A percentile compares a stretch with the other conserved stretches of the same genome.
Evolutionary conservation across 2,329 filamentous ascomycete species (phyloP).

Genomic region (Fusarium sororula): DNA sequence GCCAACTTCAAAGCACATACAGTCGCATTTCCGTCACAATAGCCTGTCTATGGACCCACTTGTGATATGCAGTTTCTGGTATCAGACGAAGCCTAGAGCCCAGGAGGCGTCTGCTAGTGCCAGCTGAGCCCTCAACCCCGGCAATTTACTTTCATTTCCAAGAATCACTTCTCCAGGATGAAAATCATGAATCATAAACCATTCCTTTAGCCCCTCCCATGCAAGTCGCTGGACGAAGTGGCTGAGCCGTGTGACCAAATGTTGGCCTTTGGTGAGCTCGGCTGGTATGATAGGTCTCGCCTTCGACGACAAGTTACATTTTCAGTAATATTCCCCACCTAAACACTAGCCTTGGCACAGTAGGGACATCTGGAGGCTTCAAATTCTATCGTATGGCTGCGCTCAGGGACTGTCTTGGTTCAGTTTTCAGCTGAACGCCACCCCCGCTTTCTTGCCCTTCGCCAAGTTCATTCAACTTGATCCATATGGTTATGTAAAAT

Average conservation of each 20-base stretch:
- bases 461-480: fast-evolving
- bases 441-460: not conserved
- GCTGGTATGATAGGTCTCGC: no score
- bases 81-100: not conserved
- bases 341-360: no score
- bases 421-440: not conserved
- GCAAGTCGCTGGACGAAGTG: fast-evolving
- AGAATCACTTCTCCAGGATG: no score
- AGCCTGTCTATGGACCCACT: not conserved
- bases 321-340: not conserved
- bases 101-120: not conserved
- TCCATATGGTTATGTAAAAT: fast-evolving
- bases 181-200: fast-evolving
- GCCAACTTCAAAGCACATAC: fast-evolving
- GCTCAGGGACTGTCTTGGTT: not conserved
- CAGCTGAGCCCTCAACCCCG: not conserved
- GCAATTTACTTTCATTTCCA: fast-evolving
- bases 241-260: not conserved
- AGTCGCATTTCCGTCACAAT: fast-evolving
- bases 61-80: not conserved
- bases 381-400: fast-evolving
- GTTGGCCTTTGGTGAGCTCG: not conserved
- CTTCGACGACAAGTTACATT: fast-evolving
- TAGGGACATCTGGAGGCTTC: no score
- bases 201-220: fast-evolving